A percentile compares a stretch with the other conserved stretches of the same genome.
Conservation (phyloP, 1,139 yeast genomes). For the Yamadazyma blattariae region DNA sequence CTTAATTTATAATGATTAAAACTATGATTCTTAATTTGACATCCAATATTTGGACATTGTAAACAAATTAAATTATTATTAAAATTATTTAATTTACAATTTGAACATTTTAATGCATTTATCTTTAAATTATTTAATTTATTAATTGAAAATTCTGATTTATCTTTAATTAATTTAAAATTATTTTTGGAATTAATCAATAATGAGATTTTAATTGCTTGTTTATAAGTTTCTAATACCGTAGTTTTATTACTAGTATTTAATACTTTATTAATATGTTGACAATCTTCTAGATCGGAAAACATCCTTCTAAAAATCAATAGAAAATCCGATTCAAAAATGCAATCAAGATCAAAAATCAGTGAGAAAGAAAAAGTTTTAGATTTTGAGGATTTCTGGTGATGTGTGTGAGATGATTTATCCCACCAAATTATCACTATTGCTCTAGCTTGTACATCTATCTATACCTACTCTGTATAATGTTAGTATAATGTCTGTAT, state of each 20-base stretch:
- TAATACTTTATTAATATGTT: constrained; percentile 53
- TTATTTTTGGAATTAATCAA: constrained; percentile 21
- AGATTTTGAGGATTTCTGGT: too few species aligned
- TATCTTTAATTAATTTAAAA: constrained; percentile 31
- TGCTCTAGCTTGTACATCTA: too few species aligned
- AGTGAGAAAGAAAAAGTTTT: too few species aligned
- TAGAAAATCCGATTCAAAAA: too few species aligned
- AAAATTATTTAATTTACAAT: constrained; percentile 46
- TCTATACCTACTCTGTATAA: too few species aligned
- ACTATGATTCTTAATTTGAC: constrained; percentile 55
- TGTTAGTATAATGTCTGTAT: too few species aligned
- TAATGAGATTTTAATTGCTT: constrained; percentile 51
- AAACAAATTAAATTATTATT: constrained; percentile 64
- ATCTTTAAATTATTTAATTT: constrained; percentile 39
- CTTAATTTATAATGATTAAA: constrained; percentile 55
- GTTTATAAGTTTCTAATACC: constrained; percentile 55
- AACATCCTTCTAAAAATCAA: too few species aligned
- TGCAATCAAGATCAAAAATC: too few species aligned
- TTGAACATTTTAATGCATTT: constrained; percentile 47
- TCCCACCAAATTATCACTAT: too few species aligned
- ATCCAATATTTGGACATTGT: constrained; percentile 83
- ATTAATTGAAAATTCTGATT: constrained; percentile 24
- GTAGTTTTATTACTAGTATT: constrained; percentile 54
- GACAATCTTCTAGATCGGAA: constrained; percentile 39
- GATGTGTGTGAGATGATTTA: too few species aligned